Evolutionary conservation across 805 yeast species (phyloP).

Genomic region (Wickerhamomyces rabaulensis): DNA sequence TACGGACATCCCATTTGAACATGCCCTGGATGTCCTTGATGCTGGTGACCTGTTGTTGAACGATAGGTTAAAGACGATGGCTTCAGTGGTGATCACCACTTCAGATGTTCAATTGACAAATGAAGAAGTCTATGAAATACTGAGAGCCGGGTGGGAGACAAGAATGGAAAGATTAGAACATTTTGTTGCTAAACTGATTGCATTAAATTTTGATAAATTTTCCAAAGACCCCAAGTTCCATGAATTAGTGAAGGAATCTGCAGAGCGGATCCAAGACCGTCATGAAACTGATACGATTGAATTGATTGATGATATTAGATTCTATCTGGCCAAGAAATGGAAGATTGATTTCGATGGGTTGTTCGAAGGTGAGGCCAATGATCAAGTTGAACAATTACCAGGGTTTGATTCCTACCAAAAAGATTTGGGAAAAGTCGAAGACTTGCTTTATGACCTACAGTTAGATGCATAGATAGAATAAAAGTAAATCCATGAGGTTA

Average conservation of each 20-base stretch:
- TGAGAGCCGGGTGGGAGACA: slow-evolving; percentile 65
- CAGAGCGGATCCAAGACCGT: slow-evolving; percentile 50
- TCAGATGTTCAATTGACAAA: slow-evolving; percentile 21
- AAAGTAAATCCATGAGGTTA: not conserved
- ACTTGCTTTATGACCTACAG: slow-evolving; percentile 31
- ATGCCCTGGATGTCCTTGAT: slow-evolving; percentile 50
- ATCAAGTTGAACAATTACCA: slow-evolving; percentile 16
- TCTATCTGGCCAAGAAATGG: slow-evolving; percentile 38
- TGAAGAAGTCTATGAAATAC: slow-evolving; percentile 47
- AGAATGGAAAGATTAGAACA: slow-evolving; percentile 61
- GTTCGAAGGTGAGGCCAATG: slow-evolving; percentile 23
- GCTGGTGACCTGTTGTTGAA: slow-evolving; percentile 53
- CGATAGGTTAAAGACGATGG: slow-evolving; percentile 61
- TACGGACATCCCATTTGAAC: slow-evolving; percentile 41
- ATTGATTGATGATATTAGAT: slow-evolving; percentile 71
- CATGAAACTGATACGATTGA: slow-evolving; percentile 80
- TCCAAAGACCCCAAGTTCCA: slow-evolving; percentile 33
- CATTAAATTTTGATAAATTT: slow-evolving; percentile 40
- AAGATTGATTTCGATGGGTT: slow-evolving; percentile 27
- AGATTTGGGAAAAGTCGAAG: slow-evolving; percentile 37
- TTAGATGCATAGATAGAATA: slow-evolving; percentile 33
- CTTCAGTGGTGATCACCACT: slow-evolving; percentile 41
- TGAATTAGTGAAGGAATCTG: slow-evolving; percentile 39
- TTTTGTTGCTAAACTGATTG: slow-evolving; percentile 53
- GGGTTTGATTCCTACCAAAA: slow-evolving; percentile 17